Base-by-base conservation (phyloP, 805 yeast species). In the Myxozyma sirexii region DNA sequence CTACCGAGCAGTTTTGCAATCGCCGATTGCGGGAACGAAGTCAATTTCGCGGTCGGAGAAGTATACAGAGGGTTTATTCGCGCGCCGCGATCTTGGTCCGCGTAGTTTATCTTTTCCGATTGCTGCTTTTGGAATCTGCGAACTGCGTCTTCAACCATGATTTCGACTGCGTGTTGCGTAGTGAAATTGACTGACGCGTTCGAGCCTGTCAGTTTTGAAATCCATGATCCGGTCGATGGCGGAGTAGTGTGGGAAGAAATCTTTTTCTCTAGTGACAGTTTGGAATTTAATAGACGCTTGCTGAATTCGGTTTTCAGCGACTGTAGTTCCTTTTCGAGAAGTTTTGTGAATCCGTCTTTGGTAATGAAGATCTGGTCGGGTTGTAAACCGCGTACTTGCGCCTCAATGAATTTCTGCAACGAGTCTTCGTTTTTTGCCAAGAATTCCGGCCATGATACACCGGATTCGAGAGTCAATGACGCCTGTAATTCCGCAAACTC, bases 11-110 rank as follows among this genome's bases (percentile, higher is more conserved):
- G 27, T 12, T 4, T 4, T 15, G 37, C 17, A 13, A 29, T 26
- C 13, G 13, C n/a, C 24, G 49, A 27, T 12, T 45, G 49, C 29
- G 7, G n/a, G 51, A 69, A 23, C 21, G n/a, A n/a, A n/a, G 42
- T 19, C 42, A 38, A 38, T 17, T 19, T 17, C 21, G 42, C 42
- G 4, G 67, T 63, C 21, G 46, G 42, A 0, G 69, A 56, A 8
- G 75, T 72, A 21, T 60, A 27, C 2, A 43, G 35, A 3, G 60
- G 63, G 26, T 68, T 63, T 24, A 69, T 59, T 1, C 63, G 46
- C 3, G 73, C 70, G 3, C 75, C 75, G 48, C 68, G 35, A 6
- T 47, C n/a, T 17, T 56, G 24, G n/a, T 59, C 55, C 10, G 67
- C 67, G 41, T 44, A 64, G 29, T 64, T 59, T 7, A 55, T 41